A percentile compares a stretch with the other conserved stretches of the same genome.
Evolutionary conservation across 176 grass and related monocot species (phyloP).

Genomic region (Rhynchospora tenuis): DNA sequence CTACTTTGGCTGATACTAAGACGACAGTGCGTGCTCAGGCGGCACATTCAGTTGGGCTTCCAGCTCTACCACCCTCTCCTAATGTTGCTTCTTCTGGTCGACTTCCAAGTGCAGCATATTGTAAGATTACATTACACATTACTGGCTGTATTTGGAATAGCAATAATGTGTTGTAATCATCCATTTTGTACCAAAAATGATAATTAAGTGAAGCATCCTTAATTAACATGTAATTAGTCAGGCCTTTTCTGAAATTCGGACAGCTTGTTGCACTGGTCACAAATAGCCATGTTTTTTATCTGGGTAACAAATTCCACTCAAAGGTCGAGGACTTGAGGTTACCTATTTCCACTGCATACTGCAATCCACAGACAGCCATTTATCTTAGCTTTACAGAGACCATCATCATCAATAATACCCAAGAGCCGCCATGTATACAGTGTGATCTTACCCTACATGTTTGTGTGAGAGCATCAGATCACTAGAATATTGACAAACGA

Average conservation of each 20-base stretch:
- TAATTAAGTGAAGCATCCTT: neutral
- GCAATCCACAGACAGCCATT: neutral
- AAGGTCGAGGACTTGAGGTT: neutral
- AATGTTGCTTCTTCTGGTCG: slow-evolving; percentile 41
- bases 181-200: neutral
- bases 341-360: neutral
- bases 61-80: slow-evolving; percentile 39
- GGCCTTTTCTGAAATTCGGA: neutral
- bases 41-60: slow-evolving; percentile 35
- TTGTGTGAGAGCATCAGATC: neutral
- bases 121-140: slow-evolving; percentile 34
- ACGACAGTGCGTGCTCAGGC: slow-evolving; percentile 25
- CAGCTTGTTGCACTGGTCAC: neutral
- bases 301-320: neutral
- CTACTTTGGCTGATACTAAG: slow-evolving; percentile 30
- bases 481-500: neutral
- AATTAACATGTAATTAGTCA: neutral
- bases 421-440: neutral
- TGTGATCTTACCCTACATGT: neutral
- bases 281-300: neutral
- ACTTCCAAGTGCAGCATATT: slow-evolving; percentile 42
- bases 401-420: neutral
- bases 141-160: neutral
- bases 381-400: neutral
- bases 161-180: neutral